Evolutionary conservation across 768 basidiomycete species (phyloP).

Genomic region (Rhizopogon roseolus): DNA sequence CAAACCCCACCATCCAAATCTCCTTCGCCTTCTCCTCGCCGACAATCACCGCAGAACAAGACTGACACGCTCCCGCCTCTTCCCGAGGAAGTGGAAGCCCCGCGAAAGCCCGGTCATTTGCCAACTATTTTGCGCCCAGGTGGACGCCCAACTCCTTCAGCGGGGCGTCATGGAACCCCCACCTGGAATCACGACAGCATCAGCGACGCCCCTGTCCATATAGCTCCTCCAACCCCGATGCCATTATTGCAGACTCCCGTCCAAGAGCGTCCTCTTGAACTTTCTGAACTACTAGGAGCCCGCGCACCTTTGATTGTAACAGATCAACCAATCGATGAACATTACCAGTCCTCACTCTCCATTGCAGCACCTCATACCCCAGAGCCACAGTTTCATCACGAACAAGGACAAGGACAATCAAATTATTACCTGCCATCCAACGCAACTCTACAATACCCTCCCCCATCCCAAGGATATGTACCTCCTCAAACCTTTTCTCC

Average conservation of each 20-base stretch:
- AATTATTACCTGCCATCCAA: constrained; percentile 1
- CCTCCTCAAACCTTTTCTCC: background rate
- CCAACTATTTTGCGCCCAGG: constrained; percentile 44
- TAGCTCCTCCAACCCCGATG: background rate
- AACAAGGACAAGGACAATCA: background rate
- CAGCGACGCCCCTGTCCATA: constrained; percentile 12
- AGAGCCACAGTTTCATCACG: background rate
- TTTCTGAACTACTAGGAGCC: too few relatives aligned
- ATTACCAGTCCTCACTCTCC: constrained; percentile 7
- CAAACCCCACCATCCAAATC: background rate
- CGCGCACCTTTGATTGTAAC: background rate
- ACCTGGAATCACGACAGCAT: constrained; percentile 4
- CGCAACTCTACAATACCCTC: constrained; percentile 9
- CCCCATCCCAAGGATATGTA: background rate
- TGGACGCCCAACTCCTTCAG: constrained; percentile 13
- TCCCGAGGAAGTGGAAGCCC: constrained; percentile 23
- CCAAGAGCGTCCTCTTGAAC: too few relatives aligned
- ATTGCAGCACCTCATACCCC: background rate
- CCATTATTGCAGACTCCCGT: constrained; percentile 4
- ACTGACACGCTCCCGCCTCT: constrained; percentile 37
- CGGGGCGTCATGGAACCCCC: constrained; percentile 10
- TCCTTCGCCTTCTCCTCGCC: constrained; percentile 1
- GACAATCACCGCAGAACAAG: constrained; percentile 10
- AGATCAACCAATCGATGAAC: constrained; percentile 2
- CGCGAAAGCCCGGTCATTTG: constrained; percentile 16